Conservation (phyloP, 495 filamentous ascomycete genomes). For the Penicillium robsamsonii region DNA sequence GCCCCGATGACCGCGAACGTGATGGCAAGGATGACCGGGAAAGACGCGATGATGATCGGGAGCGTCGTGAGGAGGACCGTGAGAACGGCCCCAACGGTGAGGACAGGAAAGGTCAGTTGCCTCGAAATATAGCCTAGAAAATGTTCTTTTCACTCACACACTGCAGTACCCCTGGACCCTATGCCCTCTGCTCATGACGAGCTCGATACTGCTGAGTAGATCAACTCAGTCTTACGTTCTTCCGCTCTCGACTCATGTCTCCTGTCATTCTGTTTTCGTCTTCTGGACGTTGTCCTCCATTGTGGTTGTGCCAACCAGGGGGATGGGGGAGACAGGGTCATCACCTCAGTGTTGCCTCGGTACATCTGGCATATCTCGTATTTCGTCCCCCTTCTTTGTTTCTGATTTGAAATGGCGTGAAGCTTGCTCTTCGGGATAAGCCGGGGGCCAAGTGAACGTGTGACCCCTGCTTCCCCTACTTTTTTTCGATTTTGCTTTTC, state of each 20-base stretch:
- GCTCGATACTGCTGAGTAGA: slow-evolving; percentile 92
- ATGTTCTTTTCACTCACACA: slow-evolving; percentile 16
- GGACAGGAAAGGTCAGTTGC: slow-evolving; percentile 79
- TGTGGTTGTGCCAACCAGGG: neutral
- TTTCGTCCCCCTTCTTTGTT: slow-evolving; percentile 11
- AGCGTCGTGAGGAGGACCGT: slow-evolving; percentile 50
- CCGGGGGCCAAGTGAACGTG: neutral
- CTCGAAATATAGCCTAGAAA: neutral
- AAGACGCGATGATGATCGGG: slow-evolving; percentile 65
- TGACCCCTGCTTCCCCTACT: neutral
- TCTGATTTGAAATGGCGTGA: slow-evolving; percentile 7
- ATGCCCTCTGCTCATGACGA: slow-evolving; percentile 89
- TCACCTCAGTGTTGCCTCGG: neutral
- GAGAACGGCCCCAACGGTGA: slow-evolving; percentile 54
- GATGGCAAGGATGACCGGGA: slow-evolving; percentile 68
- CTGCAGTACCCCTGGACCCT: slow-evolving; percentile 61
- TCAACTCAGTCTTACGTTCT: slow-evolving; percentile 23
- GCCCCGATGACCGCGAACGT: slow-evolving; percentile 63
- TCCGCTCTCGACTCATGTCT: slow-evolving; percentile 3
- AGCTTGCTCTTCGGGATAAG: neutral
- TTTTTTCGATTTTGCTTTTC: neutral
- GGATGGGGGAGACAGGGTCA: neutral
- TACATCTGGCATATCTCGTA: neutral
- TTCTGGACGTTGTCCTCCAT: slow-evolving; percentile 1
- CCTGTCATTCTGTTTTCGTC: neutral